These are phyloP conservation scores for Macrolepiota dolichaula DNA, from an alignment of 768 basidiomycete species.

Conservation along the genomic window DNA sequence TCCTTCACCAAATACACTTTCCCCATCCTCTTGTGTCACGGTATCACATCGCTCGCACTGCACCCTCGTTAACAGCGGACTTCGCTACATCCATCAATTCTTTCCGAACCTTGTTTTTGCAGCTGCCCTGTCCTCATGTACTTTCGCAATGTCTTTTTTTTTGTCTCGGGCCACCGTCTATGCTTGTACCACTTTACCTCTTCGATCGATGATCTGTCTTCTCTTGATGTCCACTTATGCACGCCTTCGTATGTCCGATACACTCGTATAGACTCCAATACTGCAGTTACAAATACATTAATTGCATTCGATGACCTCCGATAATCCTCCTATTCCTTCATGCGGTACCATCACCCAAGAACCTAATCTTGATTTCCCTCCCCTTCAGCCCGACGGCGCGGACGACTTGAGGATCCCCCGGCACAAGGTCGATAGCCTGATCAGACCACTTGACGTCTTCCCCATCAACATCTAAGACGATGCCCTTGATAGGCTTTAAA, in stretches of 20 bases:
- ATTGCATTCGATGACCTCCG: neutral
- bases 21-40: neutral
- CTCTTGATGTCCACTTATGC: neutral
- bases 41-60: neutral
- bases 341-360: slow-evolving; percentile 73
- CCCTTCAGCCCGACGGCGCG: slow-evolving; percentile 63
- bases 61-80: neutral
- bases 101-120: neutral
- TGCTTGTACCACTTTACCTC: neutral
- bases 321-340: slow-evolving; percentile 20
- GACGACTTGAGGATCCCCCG: slow-evolving; percentile 76
- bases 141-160: neutral
- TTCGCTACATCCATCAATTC: neutral
- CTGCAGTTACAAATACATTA: neutral
- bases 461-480: slow-evolving; percentile 79
- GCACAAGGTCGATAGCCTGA: slow-evolving; percentile 88
- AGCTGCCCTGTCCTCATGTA: neutral
- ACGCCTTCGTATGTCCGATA: neutral
- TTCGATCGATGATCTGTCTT: neutral
- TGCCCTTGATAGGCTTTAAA: slow-evolving; percentile 78
- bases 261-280: slow-evolving; percentile 1
- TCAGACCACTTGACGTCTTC: slow-evolving; percentile 77
- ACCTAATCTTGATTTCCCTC: slow-evolving; percentile 61
- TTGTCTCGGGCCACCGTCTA: neutral
- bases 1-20: neutral